Conservation (phyloP, 371 early-diverging fungal genomes). For the Mortierella sp. region DNA sequence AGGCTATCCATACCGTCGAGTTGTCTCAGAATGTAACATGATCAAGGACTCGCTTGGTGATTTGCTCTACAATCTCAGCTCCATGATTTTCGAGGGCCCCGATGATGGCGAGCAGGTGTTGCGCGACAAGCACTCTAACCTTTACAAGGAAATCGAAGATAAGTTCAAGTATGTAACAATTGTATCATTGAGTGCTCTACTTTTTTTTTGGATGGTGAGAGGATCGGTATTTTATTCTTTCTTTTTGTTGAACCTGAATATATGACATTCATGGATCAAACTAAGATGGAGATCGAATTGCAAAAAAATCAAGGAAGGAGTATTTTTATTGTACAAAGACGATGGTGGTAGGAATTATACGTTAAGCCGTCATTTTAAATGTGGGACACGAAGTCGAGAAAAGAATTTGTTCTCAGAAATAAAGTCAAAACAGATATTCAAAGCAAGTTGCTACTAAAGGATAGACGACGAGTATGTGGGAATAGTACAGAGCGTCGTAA, state of each 20-base stretch:
- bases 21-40: conserved; percentile 88
- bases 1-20: conserved; percentile 95
- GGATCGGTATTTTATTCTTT: background rate
- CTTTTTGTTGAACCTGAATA: background rate
- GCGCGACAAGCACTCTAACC: conserved; percentile 85
- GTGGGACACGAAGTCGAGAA: background rate
- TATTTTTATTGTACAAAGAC: background rate
- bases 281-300: conserved; percentile 12
- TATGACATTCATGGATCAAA: conserved; percentile 55
- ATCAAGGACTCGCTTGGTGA: conserved; percentile 96
- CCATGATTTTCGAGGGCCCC: conserved; percentile 99
- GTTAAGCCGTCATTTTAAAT: background rate
- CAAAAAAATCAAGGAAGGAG: background rate
- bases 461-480: no score
- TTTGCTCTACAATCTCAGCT: conserved; percentile 95
- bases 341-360: background rate
- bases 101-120: conserved; percentile 93
- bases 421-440: no score
- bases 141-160: conserved; percentile 97
- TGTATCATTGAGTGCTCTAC: background rate
- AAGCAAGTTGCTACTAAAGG: no score
- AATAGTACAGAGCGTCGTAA: no score
- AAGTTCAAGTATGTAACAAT: conserved; percentile 75
- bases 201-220: background rate
- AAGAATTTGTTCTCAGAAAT: no score